Conservation (phyloP, 352 stramenopile genomes). For the Pythium vanterpoolii region DNA sequence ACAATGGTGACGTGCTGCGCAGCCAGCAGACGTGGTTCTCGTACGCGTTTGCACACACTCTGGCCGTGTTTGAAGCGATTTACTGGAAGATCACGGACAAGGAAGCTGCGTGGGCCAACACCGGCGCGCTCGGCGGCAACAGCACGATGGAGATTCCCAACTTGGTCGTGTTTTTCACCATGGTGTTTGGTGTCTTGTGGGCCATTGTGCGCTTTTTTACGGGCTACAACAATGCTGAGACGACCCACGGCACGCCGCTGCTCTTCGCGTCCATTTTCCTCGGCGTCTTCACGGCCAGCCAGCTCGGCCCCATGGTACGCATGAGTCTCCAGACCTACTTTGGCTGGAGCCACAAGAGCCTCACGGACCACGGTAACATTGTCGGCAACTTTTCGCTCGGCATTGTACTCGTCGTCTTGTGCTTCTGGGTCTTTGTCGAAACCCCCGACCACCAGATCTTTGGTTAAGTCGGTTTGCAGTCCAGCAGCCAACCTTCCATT, state of each 20-base stretch:
- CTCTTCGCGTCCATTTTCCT: slow-evolving; percentile 76
- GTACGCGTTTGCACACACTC: slow-evolving; percentile 83
- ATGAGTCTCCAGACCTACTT: slow-evolving; percentile 90
- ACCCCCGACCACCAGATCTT: slow-evolving; percentile 47
- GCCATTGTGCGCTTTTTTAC: slow-evolving; percentile 76
- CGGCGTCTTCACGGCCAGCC: slow-evolving; percentile 75
- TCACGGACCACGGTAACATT: slow-evolving; percentile 84
- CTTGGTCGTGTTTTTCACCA: slow-evolving; percentile 72
- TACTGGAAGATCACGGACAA: slow-evolving; percentile 84
- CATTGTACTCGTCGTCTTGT: slow-evolving; percentile 73
- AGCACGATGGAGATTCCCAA: slow-evolving; percentile 70
- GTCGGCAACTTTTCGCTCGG: slow-evolving; percentile 68
- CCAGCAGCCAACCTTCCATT: no score
- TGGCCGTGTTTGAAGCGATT: slow-evolving; percentile 66
- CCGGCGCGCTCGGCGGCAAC: slow-evolving; percentile 55
- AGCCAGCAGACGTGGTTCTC: slow-evolving; percentile 84
- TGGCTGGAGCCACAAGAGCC: slow-evolving; percentile 83
- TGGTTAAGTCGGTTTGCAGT: slow-evolving; percentile 26
- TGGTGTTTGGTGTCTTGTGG: slow-evolving; percentile 62
- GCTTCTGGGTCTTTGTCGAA: slow-evolving; percentile 81
- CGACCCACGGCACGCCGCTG: slow-evolving; percentile 65
- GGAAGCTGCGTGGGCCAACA: slow-evolving; percentile 81
- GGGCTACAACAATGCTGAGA: slow-evolving; percentile 76
- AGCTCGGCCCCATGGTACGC: slow-evolving; percentile 78
- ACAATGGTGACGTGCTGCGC: slow-evolving; percentile 81